Evolutionary conservation across 2,329 filamentous ascomycete genomes (phyloP).

Genomic region (Apiospora kogelbergensis): DNA sequence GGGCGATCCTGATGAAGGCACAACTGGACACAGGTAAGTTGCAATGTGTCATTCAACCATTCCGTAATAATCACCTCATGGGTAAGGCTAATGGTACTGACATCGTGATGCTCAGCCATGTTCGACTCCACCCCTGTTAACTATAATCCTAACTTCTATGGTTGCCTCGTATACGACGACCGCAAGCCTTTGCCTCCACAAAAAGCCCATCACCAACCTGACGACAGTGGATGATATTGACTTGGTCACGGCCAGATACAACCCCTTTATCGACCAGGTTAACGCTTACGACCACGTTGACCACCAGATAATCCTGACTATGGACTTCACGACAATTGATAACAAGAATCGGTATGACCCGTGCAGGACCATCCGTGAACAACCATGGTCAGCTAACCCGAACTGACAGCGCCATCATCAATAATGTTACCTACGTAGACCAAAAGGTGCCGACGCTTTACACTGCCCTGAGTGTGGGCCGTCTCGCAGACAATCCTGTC

Average conservation of each 20-base stretch:
- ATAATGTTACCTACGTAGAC: conserved; percentile 72
- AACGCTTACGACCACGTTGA: neutral
- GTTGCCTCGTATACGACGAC: conserved; percentile 61
- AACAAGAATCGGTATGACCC: neutral
- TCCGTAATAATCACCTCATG: neutral
- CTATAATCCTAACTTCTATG: conserved; percentile 68
- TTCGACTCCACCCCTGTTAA: conserved; percentile 59
- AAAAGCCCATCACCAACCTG: neutral
- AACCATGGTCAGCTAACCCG: neutral
- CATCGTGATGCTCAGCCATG: neutral
- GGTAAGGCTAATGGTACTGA: neutral
- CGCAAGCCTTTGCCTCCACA: neutral
- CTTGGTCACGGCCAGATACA: neutral
- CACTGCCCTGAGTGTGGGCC: conserved; percentile 65
- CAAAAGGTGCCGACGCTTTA: conserved; percentile 82
- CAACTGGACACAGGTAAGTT: neutral
- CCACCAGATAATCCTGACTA: neutral
- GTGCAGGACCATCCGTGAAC: neutral
- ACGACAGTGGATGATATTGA: neutral
- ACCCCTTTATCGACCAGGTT: neutral
- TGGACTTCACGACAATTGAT: neutral
- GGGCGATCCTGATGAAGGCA: neutral
- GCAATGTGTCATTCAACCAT: neutral
- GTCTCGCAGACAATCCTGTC: conserved; percentile 55
- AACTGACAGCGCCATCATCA: conserved; percentile 57